Evolutionary conservation across 129 eudicot species (phyloP).

Genomic region (Artemisia tridentata): DNA sequence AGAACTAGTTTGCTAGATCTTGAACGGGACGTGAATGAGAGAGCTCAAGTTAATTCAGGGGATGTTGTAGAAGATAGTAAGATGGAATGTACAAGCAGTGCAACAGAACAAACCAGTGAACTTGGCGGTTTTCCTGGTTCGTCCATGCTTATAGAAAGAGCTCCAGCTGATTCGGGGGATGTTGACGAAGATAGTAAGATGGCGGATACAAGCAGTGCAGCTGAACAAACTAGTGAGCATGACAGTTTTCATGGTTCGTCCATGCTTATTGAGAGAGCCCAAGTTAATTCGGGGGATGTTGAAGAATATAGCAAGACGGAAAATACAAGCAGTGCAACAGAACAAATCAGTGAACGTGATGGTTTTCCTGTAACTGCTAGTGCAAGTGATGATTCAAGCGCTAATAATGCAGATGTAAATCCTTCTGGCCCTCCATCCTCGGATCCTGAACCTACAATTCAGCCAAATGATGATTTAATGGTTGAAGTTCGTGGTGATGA

Average conservation of each 20-base stretch:
- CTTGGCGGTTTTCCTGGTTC: not conserved
- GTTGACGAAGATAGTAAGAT: conserved; percentile 22
- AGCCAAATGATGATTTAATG: conserved; percentile 27
- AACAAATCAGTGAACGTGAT: conserved; percentile 23
- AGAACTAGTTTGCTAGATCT: conserved; percentile 24
- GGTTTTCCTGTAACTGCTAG: too few relatives aligned
- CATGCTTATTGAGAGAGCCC: too few relatives aligned
- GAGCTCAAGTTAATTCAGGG: conserved; percentile 23
- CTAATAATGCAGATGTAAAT: conserved; percentile 23
- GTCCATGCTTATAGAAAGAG: too few relatives aligned
- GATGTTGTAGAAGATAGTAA: conserved; percentile 24
- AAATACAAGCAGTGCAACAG: conserved; percentile 11
- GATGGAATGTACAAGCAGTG: conserved; percentile 25
- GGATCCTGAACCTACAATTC: conserved; percentile 22
- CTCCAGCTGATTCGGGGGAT: not conserved
- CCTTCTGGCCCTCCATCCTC: conserved; percentile 12
- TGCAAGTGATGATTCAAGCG: conserved; percentile 28
- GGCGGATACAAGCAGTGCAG: conserved; percentile 15
- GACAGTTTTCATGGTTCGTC: not conserved
- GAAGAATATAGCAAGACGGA: conserved; percentile 26
- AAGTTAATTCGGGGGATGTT: not conserved
- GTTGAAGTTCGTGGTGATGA: conserved; percentile 23
- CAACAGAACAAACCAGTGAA: conserved; percentile 27
- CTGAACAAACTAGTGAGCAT: conserved; percentile 22
- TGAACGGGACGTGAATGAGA: conserved; percentile 29